Evolutionary conservation across 495 filamentous ascomycete genomes (phyloP).

Genomic region (Podospora tetraspora): DNA sequence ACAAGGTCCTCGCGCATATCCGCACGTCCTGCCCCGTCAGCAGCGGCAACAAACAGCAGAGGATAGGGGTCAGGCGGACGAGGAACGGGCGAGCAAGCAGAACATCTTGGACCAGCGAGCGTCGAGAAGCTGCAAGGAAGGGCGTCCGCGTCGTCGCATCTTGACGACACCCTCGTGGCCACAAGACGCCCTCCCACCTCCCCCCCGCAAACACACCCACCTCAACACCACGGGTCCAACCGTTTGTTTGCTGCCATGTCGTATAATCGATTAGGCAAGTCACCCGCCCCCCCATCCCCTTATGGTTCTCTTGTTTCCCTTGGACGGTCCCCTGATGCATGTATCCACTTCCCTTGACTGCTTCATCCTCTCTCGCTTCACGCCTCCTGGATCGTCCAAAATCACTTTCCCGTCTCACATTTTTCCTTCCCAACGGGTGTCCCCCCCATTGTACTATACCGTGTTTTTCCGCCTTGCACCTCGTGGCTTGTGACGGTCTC

Average conservation of each 20-base stretch:
- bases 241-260: slow-evolving; percentile 43
- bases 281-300: slow-evolving; percentile 19
- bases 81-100: neutral
- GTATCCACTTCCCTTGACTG: slow-evolving; percentile 6
- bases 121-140: neutral
- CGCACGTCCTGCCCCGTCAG: neutral
- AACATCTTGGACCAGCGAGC: neutral
- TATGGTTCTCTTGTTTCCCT: slow-evolving; percentile 2
- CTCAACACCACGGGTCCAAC: neutral
- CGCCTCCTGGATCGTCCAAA: neutral
- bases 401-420: slow-evolving; percentile 8
- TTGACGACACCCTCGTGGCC: neutral
- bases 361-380: neutral
- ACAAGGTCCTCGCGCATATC: neutral
- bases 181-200: neutral
- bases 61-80: neutral
- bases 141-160: neutral
- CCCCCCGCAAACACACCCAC: slow-evolving; percentile 1
- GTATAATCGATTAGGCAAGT: slow-evolving; percentile 71
- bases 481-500: slow-evolving; percentile 9
- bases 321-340: neutral
- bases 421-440: neutral
- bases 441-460: neutral
- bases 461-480: neutral
- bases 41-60: slow-evolving; percentile 3